Base-by-base conservation (phyloP, 345 rosid species). In the Citrus mangshanensis region DNA sequence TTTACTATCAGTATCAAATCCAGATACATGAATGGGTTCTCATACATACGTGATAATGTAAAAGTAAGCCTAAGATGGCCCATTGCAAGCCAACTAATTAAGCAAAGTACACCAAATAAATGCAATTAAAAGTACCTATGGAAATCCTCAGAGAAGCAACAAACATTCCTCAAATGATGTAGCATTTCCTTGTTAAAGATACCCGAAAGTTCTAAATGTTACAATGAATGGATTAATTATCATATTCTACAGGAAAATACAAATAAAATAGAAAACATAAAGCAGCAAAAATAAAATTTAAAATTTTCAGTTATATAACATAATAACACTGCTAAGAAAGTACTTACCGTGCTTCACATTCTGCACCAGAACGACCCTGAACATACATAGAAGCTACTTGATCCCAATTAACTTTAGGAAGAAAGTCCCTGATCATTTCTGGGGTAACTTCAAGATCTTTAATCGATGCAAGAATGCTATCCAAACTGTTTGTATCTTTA, bases 351-450 rank as follows among this genome's bases (percentile, higher is more conserved):
- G 97, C 88, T 87, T 89, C 91, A 81, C 99, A 96, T 87, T 94
- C 98, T 72, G 95, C 88, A 81, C 93, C 97, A 80, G 90, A 84
- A 68, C 87, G 97, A 86, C 88, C 89, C 40, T 73, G 74, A 32
- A 88, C 82, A 76, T 86, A 87, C 79, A 78, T 74, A 14, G 93
- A 91, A 67, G 98, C 93, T 84, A 95, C 78, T 42, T 88, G 90
- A 81, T 91, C 87, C 99, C 99, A 96, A 21, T 89, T 85, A 79
- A 93, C 91, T 75, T 90, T 85, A 3, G 97, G 98, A 86, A 94
- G 92, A 80, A 91, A 90, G 84, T 89, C 90, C 82, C 92, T 85
- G 34, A 88, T 83, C 83, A 79, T 83, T 75, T 91, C 93, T 16
- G 97, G 92, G 10, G 97, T 86, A 75, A 96, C 90, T 80, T 94